These are phyloP conservation scores for Acrasis kona DNA, from an alignment of 78 protist genomes.

Conservation along the genomic window DNA sequence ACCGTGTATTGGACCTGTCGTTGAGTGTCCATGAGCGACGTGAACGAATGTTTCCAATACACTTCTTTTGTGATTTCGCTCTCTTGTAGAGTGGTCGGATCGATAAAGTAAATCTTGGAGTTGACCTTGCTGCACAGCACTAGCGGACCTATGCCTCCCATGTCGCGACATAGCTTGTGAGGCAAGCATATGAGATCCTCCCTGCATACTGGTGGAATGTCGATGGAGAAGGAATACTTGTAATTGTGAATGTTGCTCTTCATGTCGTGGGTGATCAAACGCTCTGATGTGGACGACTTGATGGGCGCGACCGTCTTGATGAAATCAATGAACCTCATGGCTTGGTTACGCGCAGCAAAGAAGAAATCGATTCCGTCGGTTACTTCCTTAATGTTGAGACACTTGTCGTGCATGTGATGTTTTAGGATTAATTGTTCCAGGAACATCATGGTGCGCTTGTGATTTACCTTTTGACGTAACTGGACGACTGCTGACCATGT, in stretches of 20 bases:
- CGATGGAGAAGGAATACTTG: constrained; percentile 81
- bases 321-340: constrained; percentile 71
- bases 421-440: constrained; percentile 95
- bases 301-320: constrained; percentile 61
- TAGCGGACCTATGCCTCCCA: constrained; percentile 58
- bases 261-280: constrained; percentile 75
- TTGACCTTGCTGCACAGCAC: constrained; percentile 51
- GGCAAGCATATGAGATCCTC: constrained; percentile 92
- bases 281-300: constrained; percentile 33
- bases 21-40: constrained; percentile 26
- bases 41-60: constrained; percentile 73
- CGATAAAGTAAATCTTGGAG: constrained; percentile 58
- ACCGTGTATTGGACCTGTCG: constrained; percentile 61
- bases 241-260: constrained; percentile 70
- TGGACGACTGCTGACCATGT: constrained; percentile 90
- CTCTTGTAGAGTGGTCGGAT: constrained; percentile 71
- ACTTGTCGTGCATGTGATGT: constrained; percentile 72
- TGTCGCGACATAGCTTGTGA: constrained; percentile 9
- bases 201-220: constrained; percentile 91
- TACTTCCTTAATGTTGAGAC: constrained; percentile 49
- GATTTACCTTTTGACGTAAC: constrained; percentile 91
- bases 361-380: constrained; percentile 95
- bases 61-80: constrained; percentile 40
- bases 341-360: constrained; percentile 64
- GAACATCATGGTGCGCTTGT: constrained; percentile 88